Evolutionary conservation across 192 early-diverging fungal species (phyloP).

Genomic region (Chytriomyces hyalinus): DNA sequence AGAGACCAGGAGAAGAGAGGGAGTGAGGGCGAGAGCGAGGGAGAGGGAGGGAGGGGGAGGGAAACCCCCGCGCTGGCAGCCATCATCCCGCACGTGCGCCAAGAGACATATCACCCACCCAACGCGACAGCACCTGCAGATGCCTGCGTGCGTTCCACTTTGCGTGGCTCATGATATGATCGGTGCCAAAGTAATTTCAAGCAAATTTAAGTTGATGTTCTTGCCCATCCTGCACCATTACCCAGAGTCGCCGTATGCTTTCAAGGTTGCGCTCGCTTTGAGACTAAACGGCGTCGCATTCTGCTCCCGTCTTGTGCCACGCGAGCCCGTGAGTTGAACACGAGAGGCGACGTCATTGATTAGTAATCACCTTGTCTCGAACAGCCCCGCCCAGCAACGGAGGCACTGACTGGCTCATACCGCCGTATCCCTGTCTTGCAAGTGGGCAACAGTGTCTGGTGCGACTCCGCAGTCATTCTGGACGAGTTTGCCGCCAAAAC

Average conservation of each 20-base stretch:
- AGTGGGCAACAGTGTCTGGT: constrained; percentile 52
- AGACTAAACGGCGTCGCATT: constrained; percentile 45
- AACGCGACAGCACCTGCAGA: too few species aligned
- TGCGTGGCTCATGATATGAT: too few species aligned
- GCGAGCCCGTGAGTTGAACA: neutral
- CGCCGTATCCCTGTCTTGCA: constrained; percentile 55
- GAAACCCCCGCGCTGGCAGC: too few species aligned
- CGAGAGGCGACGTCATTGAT: neutral
- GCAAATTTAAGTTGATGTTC: too few species aligned
- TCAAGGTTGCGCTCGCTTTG: constrained; percentile 43
- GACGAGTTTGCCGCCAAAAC: constrained; percentile 4
- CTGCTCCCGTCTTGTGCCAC: neutral
- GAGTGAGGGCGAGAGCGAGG: too few species aligned
- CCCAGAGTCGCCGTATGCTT: constrained; percentile 36
- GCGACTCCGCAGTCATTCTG: constrained; percentile 47
- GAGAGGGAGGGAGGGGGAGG: too few species aligned
- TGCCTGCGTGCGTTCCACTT: too few species aligned
- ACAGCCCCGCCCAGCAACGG: constrained; percentile 31
- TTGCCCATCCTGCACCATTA: neutral
- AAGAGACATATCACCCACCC: too few species aligned
- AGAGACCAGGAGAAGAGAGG: too few species aligned
- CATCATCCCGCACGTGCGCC: too few species aligned
- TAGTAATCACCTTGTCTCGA: too few species aligned
- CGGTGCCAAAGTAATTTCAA: too few species aligned
- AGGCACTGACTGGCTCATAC: constrained; percentile 50